Base-by-base conservation (phyloP, 768 basidiomycete species). In the Pleurotus eryngii region DNA sequence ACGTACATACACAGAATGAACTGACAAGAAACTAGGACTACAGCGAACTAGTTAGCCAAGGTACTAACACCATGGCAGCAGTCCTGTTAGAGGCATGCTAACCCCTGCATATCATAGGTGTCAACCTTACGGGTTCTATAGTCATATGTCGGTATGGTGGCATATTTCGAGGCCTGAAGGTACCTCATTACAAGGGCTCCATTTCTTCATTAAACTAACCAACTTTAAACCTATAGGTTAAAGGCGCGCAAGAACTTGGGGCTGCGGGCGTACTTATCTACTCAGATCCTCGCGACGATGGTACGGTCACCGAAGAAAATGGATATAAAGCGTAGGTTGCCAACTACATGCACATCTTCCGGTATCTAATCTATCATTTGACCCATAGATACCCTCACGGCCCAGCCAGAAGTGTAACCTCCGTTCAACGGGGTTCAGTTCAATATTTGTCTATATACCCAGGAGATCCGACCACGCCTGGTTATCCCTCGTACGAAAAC, bases 81-180 rank as follows among this genome's bases (percentile, higher is more conserved):
- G 30, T 9, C 30, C 30, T 35, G 9, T 35, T 35, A 11, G 30
- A 9, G 8, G 11, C 9, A 35, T 35, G 30, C 30, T 35, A 4
- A 35, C 11, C 8, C 11, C 30, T 35, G 24, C 24, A 26, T 0
- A 26, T 5, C 47, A 11, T 59, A 80, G 90, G 87, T 17, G 76
- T 87, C 54, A 71, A 85, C 57, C 69, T 88, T 56, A 79, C 71
- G 17, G 84, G 82, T 45, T 75, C 78, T 46, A 81, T 90, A 57
- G 85, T 81, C 3, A 68, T 89, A 38, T 76, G 76, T 38, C 80
- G 85, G 35, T 89, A 87, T 64, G 81, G 81, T 5, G 74, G 74
- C 3, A 73, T 77, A 55, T 89, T 89, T 76, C 81, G 89, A 57
- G 89, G 89, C 1, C 72, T 91, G 35, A 91, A 89, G 76, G 78